Evolutionary conservation across 768 basidiomycete species (phyloP).

Genomic region (Candolleomyces eurysporus): DNA sequence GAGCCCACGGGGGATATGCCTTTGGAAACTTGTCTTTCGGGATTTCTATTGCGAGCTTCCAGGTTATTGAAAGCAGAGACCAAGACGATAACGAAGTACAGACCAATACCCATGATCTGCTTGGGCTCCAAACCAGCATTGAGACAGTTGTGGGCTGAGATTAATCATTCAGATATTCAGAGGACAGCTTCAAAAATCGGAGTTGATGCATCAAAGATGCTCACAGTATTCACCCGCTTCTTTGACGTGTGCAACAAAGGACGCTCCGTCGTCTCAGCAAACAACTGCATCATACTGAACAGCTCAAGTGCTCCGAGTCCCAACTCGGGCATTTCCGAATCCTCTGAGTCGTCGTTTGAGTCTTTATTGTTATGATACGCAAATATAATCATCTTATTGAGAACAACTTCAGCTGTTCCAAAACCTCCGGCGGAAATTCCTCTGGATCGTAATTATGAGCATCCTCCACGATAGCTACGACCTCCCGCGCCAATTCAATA

Average conservation of each 20-base stretch:
- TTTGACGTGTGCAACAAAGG: not conserved
- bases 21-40: not conserved
- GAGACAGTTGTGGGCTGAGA: not conserved
- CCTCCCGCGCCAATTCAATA: too few species aligned
- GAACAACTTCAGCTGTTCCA: too few species aligned
- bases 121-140: not conserved
- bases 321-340: too few species aligned
- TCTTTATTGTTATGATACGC: too few species aligned
- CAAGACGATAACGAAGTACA: not conserved
- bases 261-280: not conserved
- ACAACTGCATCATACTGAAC: not conserved
- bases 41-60: not conserved
- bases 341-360: too few species aligned
- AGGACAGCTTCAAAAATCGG: not conserved
- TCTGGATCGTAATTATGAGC: too few species aligned
- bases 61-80: not conserved
- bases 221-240: not conserved
- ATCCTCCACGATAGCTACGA: too few species aligned
- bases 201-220: not conserved
- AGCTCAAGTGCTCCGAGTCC: not conserved
- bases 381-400: too few species aligned
- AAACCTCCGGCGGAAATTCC: too few species aligned
- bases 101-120: not conserved
- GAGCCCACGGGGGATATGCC: conserved; percentile 21
- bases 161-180: not conserved